Conservation (phyloP, 495 filamentous ascomycete genomes). For the Penicillium subrubescens region DNA sequence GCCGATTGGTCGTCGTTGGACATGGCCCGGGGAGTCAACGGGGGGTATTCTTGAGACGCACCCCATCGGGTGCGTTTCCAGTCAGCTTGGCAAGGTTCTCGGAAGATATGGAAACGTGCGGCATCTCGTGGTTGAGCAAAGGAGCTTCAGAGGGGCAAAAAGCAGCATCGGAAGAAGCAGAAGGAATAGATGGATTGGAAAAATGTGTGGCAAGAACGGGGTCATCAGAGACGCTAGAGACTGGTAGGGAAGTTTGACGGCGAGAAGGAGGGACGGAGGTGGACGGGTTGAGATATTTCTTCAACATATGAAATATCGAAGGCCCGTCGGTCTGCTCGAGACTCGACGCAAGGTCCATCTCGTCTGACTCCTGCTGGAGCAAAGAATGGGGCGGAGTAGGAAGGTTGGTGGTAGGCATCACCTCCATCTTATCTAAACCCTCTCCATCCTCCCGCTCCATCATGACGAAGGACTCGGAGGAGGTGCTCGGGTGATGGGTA, state of each 20-base stretch:
- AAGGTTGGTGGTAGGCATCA: slow-evolving; percentile 32
- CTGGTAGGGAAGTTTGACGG: slow-evolving; percentile 58
- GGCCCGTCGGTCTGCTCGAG: slow-evolving; percentile 40
- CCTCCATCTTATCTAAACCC: slow-evolving; percentile 33
- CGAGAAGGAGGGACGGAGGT: slow-evolving; percentile 39
- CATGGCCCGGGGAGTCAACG: slow-evolving; percentile 82
- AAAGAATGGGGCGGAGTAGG: slow-evolving; percentile 51
- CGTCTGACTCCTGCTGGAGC: slow-evolving; percentile 46
- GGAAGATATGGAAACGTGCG: slow-evolving; percentile 55
- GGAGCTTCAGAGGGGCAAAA: slow-evolving; percentile 57
- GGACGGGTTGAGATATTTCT: slow-evolving; percentile 44
- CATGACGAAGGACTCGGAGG: slow-evolving; percentile 43
- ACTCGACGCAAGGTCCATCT: slow-evolving; percentile 37
- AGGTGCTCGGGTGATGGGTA: slow-evolving; percentile 22
- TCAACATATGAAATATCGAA: slow-evolving; percentile 44
- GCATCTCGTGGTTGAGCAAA: slow-evolving; percentile 54
- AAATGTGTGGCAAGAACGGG: slow-evolving; percentile 72
- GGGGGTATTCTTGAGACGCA: slow-evolving; percentile 82
- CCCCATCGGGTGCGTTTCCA: slow-evolving; percentile 62
- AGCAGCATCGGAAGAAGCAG: slow-evolving; percentile 56
- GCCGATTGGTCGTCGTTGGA: slow-evolving; percentile 60
- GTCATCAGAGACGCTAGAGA: slow-evolving; percentile 67
- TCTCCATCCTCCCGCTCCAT: slow-evolving; percentile 45
- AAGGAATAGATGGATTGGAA: slow-evolving; percentile 68
- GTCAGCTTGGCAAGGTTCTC: slow-evolving; percentile 88